Conservation (phyloP, 345 rosid species). For the Microthlaspi erraticum region DNA sequence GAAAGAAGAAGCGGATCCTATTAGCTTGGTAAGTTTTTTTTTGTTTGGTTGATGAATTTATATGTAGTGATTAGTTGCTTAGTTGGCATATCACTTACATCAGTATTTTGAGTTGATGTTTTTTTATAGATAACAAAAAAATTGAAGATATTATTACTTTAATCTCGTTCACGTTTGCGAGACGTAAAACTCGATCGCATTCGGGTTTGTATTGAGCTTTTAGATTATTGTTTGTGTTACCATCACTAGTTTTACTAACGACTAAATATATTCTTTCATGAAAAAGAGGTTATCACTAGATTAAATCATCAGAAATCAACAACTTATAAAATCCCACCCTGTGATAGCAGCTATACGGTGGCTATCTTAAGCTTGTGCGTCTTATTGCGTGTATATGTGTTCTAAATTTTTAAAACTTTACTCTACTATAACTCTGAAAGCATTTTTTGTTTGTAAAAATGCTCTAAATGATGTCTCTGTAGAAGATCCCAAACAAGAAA, state of each 20-base stretch:
- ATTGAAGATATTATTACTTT: background rate
- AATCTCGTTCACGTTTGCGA: background rate
- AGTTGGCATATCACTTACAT: background rate
- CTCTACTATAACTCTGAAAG: no score
- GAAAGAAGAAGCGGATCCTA: conserved; percentile 18
- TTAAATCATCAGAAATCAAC: conserved; percentile 5
- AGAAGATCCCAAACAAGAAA: no score
- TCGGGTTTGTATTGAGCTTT: background rate
- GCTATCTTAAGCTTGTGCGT: no score
- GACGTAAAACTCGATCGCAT: background rate
- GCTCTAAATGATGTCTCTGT: no score
- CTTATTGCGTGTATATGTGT: no score
- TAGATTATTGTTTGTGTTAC: background rate
- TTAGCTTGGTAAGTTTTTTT: conserved; percentile 32
- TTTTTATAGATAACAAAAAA: no score
- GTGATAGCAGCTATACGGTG: no score
- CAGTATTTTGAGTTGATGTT: background rate
- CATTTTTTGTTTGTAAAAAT: no score
- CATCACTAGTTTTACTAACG: background rate
- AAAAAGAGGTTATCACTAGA: background rate
- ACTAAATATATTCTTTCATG: background rate
- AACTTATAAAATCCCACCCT: background rate
- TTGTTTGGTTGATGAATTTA: background rate
- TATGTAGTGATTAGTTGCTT: background rate
- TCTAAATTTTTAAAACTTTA: no score